Percentiles rank a stretch among this genome's conserved stretches.
Evolutionary conservation across 768 basidiomycete species (phyloP).

Genomic region (Suillus luteus): DNA sequence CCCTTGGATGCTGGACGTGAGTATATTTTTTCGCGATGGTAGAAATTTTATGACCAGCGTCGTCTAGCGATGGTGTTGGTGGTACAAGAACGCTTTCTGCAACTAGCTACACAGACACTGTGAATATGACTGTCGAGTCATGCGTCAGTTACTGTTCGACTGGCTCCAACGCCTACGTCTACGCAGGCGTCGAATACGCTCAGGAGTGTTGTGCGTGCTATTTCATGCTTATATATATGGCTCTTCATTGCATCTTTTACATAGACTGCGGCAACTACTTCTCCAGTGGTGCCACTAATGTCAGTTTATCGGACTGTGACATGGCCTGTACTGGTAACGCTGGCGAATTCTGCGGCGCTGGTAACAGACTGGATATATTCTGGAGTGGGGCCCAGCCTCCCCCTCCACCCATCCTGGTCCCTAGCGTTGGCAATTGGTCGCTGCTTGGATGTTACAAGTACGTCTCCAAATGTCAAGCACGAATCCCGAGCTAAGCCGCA

Average conservation of each 20-base stretch:
- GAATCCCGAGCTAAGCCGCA: conserved; percentile 5
- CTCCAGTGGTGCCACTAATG: conserved; percentile 45
- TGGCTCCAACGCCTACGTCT: conserved; percentile 45
- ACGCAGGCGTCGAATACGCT: conserved; percentile 71
- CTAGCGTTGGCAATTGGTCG: conserved; percentile 62
- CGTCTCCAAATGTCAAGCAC: conserved; percentile 14
- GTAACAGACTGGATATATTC: conserved; percentile 60
- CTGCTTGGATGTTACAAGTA: conserved; percentile 79
- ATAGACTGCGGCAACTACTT: conserved; percentile 67
- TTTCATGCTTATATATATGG: conserved; percentile 9
- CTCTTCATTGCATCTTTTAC: conserved; percentile 8
- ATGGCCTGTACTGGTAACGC: conserved; percentile 62
- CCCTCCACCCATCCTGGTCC: conserved; percentile 51
- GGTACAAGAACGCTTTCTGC: conserved; percentile 60
- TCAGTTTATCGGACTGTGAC: conserved; percentile 56
- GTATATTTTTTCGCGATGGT: conserved; percentile 23
- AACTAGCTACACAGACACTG: conserved; percentile 44
- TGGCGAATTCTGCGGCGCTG: conserved; percentile 61
- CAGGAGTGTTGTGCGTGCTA: conserved; percentile 59
- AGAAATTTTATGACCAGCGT: conserved; percentile 10
- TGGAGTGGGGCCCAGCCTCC: conserved; percentile 63
- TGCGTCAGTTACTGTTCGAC: conserved; percentile 48
- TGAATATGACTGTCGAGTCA: conserved; percentile 61
- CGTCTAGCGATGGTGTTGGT: conserved; percentile 50
- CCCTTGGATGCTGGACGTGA: conserved; percentile 64